A percentile compares a stretch with the other conserved stretches of the same genome.
Evolutionary conservation across 2,329 filamentous ascomycete species (phyloP).

Genomic region (Fusarium caatingaense): DNA sequence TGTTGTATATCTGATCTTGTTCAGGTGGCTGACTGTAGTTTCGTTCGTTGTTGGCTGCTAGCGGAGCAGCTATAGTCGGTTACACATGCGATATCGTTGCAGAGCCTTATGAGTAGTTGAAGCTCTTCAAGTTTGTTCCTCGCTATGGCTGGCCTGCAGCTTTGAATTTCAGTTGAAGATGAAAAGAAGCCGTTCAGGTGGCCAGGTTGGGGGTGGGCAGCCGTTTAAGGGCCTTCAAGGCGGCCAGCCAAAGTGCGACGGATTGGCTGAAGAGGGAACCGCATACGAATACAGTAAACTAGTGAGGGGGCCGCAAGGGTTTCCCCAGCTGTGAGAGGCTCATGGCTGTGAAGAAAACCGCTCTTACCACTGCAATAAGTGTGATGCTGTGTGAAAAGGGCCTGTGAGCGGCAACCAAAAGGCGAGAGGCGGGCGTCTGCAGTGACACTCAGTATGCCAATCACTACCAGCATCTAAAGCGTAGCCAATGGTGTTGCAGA

Average conservation of each 20-base stretch:
- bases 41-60: slow-evolving; percentile 31
- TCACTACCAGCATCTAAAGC: slow-evolving; percentile 22
- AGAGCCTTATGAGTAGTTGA: slow-evolving; percentile 5
- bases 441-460: slow-evolving; percentile 33
- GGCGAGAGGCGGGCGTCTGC: slow-evolving; percentile 34
- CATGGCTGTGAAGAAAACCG: slow-evolving; percentile 10
- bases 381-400: slow-evolving; percentile 30
- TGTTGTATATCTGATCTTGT: slow-evolving; percentile 1
- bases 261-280: slow-evolving; percentile 17
- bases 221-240: slow-evolving; percentile 46
- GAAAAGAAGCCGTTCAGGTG: slow-evolving; percentile 9
- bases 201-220: slow-evolving; percentile 40
- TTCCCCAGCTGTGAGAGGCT: slow-evolving; percentile 26
- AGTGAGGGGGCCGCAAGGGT: neutral
- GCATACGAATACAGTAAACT: neutral
- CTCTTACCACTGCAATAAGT: slow-evolving; percentile 6
- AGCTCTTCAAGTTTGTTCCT: slow-evolving; percentile 17
- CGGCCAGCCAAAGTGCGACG: slow-evolving; percentile 20
- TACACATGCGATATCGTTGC: slow-evolving; percentile 30
- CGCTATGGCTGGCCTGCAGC: slow-evolving; percentile 30
- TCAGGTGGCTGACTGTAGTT: neutral
- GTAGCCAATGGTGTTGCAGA: slow-evolving; percentile 45
- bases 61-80: slow-evolving; percentile 36
- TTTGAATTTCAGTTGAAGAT: slow-evolving; percentile 22
- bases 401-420: slow-evolving; percentile 32